Conservation (phyloP, 1,284 basidiomycete species). For the Marasmius tenuissimus region DNA sequence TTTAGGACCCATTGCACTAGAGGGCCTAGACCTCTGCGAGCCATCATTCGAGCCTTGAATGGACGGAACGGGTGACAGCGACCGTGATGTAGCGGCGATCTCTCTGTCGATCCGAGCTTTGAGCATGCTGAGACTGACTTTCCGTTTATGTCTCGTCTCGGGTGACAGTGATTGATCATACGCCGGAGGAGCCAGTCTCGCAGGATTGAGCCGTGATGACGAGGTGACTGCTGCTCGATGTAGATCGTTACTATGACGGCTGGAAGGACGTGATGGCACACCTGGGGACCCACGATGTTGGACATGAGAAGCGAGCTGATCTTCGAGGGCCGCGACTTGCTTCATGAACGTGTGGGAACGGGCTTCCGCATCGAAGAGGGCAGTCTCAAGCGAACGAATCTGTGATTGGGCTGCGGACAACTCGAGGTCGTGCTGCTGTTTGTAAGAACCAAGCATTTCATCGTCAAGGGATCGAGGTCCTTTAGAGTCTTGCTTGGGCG, state of each 20-base stretch:
- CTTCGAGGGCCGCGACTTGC: conserved; percentile 62
- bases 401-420: conserved; percentile 75
- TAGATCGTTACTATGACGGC: conserved; percentile 45
- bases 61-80: conserved; percentile 51
- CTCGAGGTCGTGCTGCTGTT: conserved; percentile 76
- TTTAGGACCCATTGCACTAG: conserved; percentile 22
- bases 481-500: conserved; percentile 18
- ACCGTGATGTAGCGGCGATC: conserved; percentile 45
- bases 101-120: conserved; percentile 88
- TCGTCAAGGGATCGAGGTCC: conserved; percentile 56
- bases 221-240: conserved; percentile 27
- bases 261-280: conserved; percentile 46
- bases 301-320: conserved; percentile 50
- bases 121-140: conserved; percentile 83
- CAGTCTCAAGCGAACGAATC: conserved; percentile 72
- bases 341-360: conserved; percentile 70
- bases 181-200: conserved; percentile 43
- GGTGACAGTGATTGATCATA: conserved; percentile 71
- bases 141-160: conserved; percentile 80
- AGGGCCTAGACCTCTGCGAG: conserved; percentile 6
- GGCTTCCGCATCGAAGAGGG: conserved; percentile 72
- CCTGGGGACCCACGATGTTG: conserved; percentile 43
- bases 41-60: background rate
- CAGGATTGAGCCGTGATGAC: conserved; percentile 4
- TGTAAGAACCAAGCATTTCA: conserved; percentile 67